Percentiles rank a stretch among this genome's conserved stretches.
Conservation (phyloP, 345 rosid genomes). For the Boechera stricta region DNA sequence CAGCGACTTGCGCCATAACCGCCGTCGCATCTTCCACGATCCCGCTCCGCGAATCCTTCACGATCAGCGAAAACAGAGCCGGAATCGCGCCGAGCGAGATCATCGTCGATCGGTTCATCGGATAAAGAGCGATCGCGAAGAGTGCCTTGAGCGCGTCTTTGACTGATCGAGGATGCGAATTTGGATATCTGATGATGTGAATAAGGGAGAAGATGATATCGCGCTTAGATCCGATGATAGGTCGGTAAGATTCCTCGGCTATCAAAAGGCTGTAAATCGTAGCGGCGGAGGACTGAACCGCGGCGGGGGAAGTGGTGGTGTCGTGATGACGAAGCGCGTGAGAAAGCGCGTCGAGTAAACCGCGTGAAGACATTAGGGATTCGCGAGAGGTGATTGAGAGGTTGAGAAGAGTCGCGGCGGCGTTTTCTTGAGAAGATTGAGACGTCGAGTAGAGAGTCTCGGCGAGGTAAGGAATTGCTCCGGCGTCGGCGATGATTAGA, state of each 20-base stretch:
- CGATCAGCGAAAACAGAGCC: slow-evolving; percentile 63
- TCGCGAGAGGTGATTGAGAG: slow-evolving; percentile 75
- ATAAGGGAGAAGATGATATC: slow-evolving; percentile 79
- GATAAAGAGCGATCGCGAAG: slow-evolving; percentile 73
- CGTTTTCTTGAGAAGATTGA: slow-evolving; percentile 72
- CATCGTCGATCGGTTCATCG: slow-evolving; percentile 66
- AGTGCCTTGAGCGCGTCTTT: slow-evolving; percentile 90
- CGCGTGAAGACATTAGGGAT: slow-evolving; percentile 78
- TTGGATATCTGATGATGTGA: slow-evolving; percentile 56
- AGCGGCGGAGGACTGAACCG: slow-evolving; percentile 88
- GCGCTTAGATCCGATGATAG: slow-evolving; percentile 83
- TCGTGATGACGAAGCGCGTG: slow-evolving; percentile 75
- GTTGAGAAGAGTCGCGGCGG: slow-evolving; percentile 85
- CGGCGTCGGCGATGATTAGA: slow-evolving; percentile 66
- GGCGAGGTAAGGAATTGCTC: slow-evolving; percentile 80
- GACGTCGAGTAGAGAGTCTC: slow-evolving; percentile 81
- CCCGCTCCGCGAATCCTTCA: slow-evolving; percentile 81
- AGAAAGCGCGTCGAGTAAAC: slow-evolving; percentile 85
- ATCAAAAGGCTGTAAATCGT: slow-evolving; percentile 76
- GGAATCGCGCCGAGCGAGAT: slow-evolving; percentile 69
- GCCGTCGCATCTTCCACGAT: slow-evolving; percentile 94
- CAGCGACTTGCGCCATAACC: slow-evolving; percentile 87
- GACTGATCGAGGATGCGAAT: slow-evolving; percentile 71
- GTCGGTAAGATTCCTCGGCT: slow-evolving; percentile 81
- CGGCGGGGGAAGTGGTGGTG: slow-evolving; percentile 57